phyloP scores from a whole-genome alignment of 2,329 filamentous ascomycete species.

The Volutella citrinella region DNA sequence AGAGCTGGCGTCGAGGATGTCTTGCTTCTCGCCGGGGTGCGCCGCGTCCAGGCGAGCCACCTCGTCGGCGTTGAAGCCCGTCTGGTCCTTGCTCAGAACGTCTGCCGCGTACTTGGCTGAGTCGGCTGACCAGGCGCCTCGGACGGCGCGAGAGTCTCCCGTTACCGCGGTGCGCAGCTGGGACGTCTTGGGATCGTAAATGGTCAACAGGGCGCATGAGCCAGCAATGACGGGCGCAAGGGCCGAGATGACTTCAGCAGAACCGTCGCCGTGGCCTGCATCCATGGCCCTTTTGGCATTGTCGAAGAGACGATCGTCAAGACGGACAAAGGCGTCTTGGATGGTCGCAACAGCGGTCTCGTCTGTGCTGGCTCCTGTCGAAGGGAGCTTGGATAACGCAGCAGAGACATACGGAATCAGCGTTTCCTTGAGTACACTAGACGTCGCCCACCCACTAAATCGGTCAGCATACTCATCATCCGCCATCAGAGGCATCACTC shows the following conservation, averaged over 20 bases:
- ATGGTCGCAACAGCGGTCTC: slow-evolving; percentile 52
- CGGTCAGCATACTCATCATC: slow-evolving; percentile 4
- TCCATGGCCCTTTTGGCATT: slow-evolving; percentile 31
- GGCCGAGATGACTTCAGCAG: slow-evolving; percentile 25
- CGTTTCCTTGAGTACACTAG: slow-evolving; percentile 35
- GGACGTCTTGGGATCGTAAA: slow-evolving; percentile 54
- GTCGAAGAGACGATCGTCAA: slow-evolving; percentile 54
- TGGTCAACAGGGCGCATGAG: slow-evolving; percentile 61
- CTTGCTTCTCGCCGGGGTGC: slow-evolving; percentile 60
- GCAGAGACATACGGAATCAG: slow-evolving; percentile 42
- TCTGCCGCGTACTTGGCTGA: slow-evolving; percentile 46
- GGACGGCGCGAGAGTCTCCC: slow-evolving; percentile 65
- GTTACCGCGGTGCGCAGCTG: slow-evolving; percentile 62
- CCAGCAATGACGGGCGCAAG: slow-evolving; percentile 43
- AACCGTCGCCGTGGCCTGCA: slow-evolving; percentile 24
- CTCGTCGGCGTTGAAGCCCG: slow-evolving; percentile 60
- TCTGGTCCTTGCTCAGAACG: slow-evolving; percentile 63
- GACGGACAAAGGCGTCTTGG: slow-evolving; percentile 53
- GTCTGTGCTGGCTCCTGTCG: slow-evolving; percentile 35
- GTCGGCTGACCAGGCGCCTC: slow-evolving; percentile 46
- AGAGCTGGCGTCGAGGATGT: slow-evolving; percentile 44
- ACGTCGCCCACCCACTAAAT: slow-evolving; percentile 39
- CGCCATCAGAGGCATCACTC: slow-evolving; percentile 15
- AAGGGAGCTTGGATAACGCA: slow-evolving; percentile 28
- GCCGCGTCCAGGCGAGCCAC: slow-evolving; percentile 49